Base-by-base conservation (phyloP, 2,329 filamentous ascomycete species). In the Ophiocordyceps sinensis region DNA sequence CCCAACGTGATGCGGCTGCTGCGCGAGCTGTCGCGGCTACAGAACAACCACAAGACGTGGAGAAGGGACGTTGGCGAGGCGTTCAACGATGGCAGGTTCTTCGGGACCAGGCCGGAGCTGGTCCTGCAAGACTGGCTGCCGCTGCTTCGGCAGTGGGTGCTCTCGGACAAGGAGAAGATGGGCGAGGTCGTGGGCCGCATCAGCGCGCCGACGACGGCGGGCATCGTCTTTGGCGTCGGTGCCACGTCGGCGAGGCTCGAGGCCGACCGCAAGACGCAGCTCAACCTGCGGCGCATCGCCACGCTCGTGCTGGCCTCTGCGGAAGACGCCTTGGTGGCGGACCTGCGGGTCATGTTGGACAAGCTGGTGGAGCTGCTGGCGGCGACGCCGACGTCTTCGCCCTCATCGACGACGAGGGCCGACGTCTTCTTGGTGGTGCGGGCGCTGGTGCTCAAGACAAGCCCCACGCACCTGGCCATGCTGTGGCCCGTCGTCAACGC, bases 161-260 rank as follows among this genome's bases (percentile, higher is more conserved):
- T 88, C 13, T 76, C 76, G 14, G 91, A 98, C 59, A 95, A 94
- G 61, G 88, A 95, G 42, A 78, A 84, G 37, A 73, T 98, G 62
- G 68, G 79, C 0, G 91, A 98, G 46, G 67, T 95, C 4, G 63
- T 96, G 9, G 70, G 75, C 31, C 81, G 86, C 17, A 74, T 98
- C 46, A 79, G 79, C 6, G 75, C 88, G 4, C 91, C 91, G 6
- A 86, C 88, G 1, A 89, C 88, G 13, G 91, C 93, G 0, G 91
- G 91, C 9, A 93, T 98, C 50, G 89, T 98, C 57, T 98, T 98
- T 54, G 91, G 91, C n/a, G 91, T 98, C 1, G 93, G 93, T 11
- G 91, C 91, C 7, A 87, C 85, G 19, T 93, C 88, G 36, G 91
- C 91, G 30, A 75, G 91, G 44, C 74, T 93, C n/a, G 91, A 98